A percentile compares a stretch with the other conserved stretches of the same genome.
Conservation (phyloP, 352 stramenopile species). For the Globisporangium viniferum region DNA sequence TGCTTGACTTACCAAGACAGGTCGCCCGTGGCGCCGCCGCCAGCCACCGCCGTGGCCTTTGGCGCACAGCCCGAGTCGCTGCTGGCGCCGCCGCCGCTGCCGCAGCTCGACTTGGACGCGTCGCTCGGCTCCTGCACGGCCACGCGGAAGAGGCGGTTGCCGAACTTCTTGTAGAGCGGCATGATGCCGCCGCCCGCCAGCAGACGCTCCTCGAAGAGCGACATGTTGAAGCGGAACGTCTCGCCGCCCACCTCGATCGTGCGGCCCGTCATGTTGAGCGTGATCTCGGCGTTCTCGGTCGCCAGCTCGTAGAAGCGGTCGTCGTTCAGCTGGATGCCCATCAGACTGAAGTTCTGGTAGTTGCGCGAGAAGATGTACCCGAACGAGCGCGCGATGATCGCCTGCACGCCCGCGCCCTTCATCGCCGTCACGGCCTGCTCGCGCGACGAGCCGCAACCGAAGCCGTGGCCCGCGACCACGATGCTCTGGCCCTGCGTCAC, state of each 20-base stretch:
- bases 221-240: conserved; percentile 85
- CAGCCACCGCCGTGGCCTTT: conserved; percentile 39
- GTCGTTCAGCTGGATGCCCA: conserved; percentile 78
- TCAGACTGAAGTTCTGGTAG: conserved; percentile 84
- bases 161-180: conserved; percentile 85
- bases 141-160: conserved; percentile 82
- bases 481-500: conserved; percentile 67
- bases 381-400: conserved; percentile 82
- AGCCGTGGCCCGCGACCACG: conserved; percentile 74
- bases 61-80: conserved; percentile 20
- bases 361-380: conserved; percentile 88
- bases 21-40: conserved; percentile 36
- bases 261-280: conserved; percentile 78
- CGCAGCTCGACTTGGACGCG: conserved; percentile 27
- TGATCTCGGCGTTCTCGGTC: conserved; percentile 71
- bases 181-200: conserved; percentile 81
- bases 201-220: conserved; percentile 80
- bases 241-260: conserved; percentile 77
- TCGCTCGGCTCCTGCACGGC: conserved; percentile 61
- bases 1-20: conserved; percentile 49
- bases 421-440: conserved; percentile 82
- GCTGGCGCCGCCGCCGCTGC: conserved; percentile 27
- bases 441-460: conserved; percentile 81
- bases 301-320: conserved; percentile 81
- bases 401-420: conserved; percentile 77